Conservation (phyloP, 164 flowering plant genomes). For the Chloranthus sessilifolius region DNA sequence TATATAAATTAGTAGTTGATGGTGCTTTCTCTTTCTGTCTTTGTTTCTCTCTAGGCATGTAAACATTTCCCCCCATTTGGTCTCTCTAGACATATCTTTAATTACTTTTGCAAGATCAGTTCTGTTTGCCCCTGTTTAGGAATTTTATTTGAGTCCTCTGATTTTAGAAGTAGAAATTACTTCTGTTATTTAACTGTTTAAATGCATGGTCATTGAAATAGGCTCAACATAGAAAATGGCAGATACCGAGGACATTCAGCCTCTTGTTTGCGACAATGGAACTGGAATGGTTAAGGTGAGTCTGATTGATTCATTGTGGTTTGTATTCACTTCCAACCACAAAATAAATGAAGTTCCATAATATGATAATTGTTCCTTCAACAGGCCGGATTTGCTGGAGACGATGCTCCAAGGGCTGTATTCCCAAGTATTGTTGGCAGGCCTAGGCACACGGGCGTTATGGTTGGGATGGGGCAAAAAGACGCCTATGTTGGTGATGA, state of each 20-base stretch:
- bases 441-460: conserved; percentile 5
- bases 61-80: too few relatives aligned
- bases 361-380: too few relatives aligned
- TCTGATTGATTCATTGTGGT: background rate
- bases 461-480: conserved; percentile 12
- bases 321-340: too few relatives aligned
- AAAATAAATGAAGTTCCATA: background rate
- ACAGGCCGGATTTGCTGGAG: conserved; percentile 13
- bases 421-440: conserved; percentile 9
- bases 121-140: too few relatives aligned
- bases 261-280: conserved; percentile 8
- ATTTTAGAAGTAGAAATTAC: too few relatives aligned
- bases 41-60: too few relatives aligned
- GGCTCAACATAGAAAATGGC: conserved; percentile 3
- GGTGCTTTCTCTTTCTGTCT: too few relatives aligned
- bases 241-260: conserved; percentile 10
- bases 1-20: too few relatives aligned
- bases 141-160: too few relatives aligned
- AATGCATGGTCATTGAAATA: background rate
- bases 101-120: too few relatives aligned
- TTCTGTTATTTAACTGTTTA: too few relatives aligned
- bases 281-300: conserved; percentile 10
- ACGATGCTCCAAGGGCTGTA: conserved; percentile 11
- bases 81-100: too few relatives aligned
- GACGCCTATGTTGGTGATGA: conserved; percentile 11